phyloP scores from a whole-genome alignment of 169 alveolate species.

The Plasmodium falciparum region DNA sequence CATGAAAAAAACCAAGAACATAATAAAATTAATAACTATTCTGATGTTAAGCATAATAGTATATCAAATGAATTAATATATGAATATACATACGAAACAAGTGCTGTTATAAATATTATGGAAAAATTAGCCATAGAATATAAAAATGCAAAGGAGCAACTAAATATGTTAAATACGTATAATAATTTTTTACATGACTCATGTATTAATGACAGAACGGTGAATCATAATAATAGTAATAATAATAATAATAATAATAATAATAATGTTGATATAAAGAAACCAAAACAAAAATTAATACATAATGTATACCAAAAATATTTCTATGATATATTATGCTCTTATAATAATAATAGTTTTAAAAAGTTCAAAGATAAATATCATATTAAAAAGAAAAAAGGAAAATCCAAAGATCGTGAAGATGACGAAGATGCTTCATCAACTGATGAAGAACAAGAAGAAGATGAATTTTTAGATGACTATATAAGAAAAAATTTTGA shows the following conservation, averaged over 20 bases:
- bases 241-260: background rate
- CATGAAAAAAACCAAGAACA: background rate
- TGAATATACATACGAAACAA: constrained; percentile 12
- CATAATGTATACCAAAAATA: constrained; percentile 58
- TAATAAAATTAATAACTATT: background rate
- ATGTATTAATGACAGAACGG: constrained; percentile 26
- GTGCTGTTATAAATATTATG: constrained; percentile 34
- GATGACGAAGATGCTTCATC: constrained; percentile 25
- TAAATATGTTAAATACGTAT: constrained; percentile 22
- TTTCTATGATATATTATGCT: constrained; percentile 40
- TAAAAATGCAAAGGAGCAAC: constrained; percentile 39
- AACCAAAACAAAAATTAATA: constrained; percentile 20
- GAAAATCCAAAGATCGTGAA: background rate
- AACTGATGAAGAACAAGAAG: constrained; percentile 63
- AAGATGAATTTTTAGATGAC: constrained; percentile 54
- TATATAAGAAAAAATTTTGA: constrained; percentile 55
- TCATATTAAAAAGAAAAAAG: constrained; percentile 26
- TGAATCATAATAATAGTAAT: background rate
- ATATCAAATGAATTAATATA: background rate
- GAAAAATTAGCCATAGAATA: constrained; percentile 38
- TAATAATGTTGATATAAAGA: background rate
- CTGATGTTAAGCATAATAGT: background rate
- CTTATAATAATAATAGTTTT: constrained; percentile 59
- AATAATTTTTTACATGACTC: constrained; percentile 51
- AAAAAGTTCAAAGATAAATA: constrained; percentile 64